Evolutionary conservation across 2,329 filamentous ascomycete species (phyloP).

Genomic region (Colletotrichum shisoi): DNA sequence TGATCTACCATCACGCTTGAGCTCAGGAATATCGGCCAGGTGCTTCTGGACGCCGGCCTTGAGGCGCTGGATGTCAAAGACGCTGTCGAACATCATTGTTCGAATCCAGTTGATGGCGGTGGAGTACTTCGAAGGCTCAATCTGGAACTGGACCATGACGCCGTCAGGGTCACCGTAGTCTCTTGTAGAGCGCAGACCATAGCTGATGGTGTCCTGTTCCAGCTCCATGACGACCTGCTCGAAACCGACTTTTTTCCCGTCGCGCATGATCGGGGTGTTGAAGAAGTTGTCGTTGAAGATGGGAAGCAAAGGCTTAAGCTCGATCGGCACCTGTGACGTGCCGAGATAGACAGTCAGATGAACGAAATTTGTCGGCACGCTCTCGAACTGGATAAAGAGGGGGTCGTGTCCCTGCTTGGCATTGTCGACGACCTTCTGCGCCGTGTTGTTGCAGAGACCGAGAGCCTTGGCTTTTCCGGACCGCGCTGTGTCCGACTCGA

Average conservation of each 20-base stretch:
- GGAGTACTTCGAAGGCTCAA: constrained; percentile 87
- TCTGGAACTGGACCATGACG: constrained; percentile 80
- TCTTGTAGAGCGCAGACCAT: constrained; percentile 73
- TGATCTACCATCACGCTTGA: constrained; percentile 82
- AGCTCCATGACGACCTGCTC: constrained; percentile 91
- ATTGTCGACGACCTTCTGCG: constrained; percentile 79
- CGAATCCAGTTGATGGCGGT: constrained; percentile 84
- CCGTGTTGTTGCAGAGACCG: constrained; percentile 70
- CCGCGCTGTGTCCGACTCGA: constrained; percentile 83
- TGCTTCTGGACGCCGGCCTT: constrained; percentile 77
- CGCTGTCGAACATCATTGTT: constrained; percentile 84
- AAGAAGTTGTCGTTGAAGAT: constrained; percentile 95
- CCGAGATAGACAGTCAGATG: constrained; percentile 83
- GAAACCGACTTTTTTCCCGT: constrained; percentile 81
- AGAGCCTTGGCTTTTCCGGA: constrained; percentile 78
- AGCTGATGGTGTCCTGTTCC: constrained; percentile 89
- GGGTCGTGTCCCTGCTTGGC: constrained; percentile 69
- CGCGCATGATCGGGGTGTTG: constrained; percentile 81
- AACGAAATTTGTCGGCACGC: constrained; percentile 92
- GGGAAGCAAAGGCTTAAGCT: constrained; percentile 82
- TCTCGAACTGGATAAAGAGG: constrained; percentile 95
- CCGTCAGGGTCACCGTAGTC: constrained; percentile 81
- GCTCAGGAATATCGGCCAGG: constrained; percentile 88
- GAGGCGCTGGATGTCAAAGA: constrained; percentile 78
- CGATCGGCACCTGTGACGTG: constrained; percentile 77